Base-by-base conservation (phyloP, 176 grass and related monocot genomes). In the Tuctoria greenei region DNA sequence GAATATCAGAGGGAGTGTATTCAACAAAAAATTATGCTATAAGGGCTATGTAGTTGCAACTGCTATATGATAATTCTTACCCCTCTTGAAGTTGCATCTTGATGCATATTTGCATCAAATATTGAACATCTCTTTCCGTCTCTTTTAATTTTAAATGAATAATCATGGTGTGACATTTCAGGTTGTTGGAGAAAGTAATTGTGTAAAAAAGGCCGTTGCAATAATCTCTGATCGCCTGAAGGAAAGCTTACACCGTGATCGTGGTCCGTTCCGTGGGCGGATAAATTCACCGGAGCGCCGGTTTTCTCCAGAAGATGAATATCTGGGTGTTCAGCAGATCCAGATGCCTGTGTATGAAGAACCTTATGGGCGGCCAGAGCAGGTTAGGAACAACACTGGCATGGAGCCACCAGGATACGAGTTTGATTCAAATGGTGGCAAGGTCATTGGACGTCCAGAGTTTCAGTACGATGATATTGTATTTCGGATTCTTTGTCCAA, bases 401-500 rank as follows among this genome's bases (percentile, higher is more conserved):
- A 86, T 86, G 67, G 88, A 91, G 49, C 90, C 77, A 80, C 82
- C 83, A 73, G 88, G 85, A 60, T 90, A 93, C 61, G 83, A 82
- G 40, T 93, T 91, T 84, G 86, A 94, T 86, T 86, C 91, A 67
- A 92, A 98, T 86, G 88, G 82, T 55, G 66, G 81, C 79, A 80
- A 86, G 73, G 47, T 75, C 59, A 89, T 75, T 58, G 87, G 90
- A 43, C 90, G 85, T 66, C 64, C 78, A 43, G 84, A 90, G 57
- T 43, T 90, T 56, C 71, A 67, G 13, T 82, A 60, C 7, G 91
- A 98, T 67, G 89, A 86, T 24, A 87, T 98, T 51, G 42, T 98
- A 75, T 98, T 98, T 71, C 81, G 95, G 83, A 98, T 98, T 79
- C 91, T 98, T 60, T 98, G 95, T 81, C 95, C 95, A 67, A 90